Evolutionary conservation across 2,329 filamentous ascomycete species (phyloP).

Genomic region (Cladosporium cucumerinum): DNA sequence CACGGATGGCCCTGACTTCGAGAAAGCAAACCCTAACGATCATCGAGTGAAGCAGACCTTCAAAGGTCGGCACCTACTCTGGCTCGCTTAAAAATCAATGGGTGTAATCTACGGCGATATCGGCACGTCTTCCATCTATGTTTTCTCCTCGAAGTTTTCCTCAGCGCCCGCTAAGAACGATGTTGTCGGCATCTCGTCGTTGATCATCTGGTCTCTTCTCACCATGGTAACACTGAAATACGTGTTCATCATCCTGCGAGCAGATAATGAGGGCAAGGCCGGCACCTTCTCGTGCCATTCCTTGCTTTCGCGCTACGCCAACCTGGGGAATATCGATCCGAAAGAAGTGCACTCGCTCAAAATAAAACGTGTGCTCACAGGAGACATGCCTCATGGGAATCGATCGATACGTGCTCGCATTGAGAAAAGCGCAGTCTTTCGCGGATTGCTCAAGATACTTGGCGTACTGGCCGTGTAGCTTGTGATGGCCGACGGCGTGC

Average conservation of each 20-base stretch:
- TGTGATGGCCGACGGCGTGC: constrained; percentile 64
- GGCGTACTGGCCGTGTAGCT: constrained; percentile 65
- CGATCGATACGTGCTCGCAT: constrained; percentile 55
- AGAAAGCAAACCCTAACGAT: not conserved
- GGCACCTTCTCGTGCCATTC: constrained; percentile 68
- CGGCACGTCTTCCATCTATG: constrained; percentile 65
- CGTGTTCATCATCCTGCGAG: constrained; percentile 60
- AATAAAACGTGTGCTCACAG: constrained; percentile 57
- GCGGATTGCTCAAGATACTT: constrained; percentile 56
- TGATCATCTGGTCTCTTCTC: constrained; percentile 67
- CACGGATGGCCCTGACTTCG: constrained; percentile 21
- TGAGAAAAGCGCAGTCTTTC: constrained; percentile 54
- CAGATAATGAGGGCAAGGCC: constrained; percentile 69
- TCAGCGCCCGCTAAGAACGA: constrained; percentile 53
- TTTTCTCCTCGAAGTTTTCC: constrained; percentile 66
- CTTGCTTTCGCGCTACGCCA: constrained; percentile 58
- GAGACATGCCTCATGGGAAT: constrained; percentile 54
- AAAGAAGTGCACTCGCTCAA: constrained; percentile 54
- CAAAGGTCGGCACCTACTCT: constrained; percentile 29
- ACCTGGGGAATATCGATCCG: constrained; percentile 60
- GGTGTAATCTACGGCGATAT: constrained; percentile 70
- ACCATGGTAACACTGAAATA: constrained; percentile 70
- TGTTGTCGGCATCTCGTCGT: constrained; percentile 62
- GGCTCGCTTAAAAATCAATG: constrained; percentile 62
- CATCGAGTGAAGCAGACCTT: constrained; percentile 30